Percentiles rank a stretch among this genome's conserved stretches.
Evolutionary conservation across 805 yeast genomes (phyloP).

Genomic region (Candida krabiensis): DNA sequence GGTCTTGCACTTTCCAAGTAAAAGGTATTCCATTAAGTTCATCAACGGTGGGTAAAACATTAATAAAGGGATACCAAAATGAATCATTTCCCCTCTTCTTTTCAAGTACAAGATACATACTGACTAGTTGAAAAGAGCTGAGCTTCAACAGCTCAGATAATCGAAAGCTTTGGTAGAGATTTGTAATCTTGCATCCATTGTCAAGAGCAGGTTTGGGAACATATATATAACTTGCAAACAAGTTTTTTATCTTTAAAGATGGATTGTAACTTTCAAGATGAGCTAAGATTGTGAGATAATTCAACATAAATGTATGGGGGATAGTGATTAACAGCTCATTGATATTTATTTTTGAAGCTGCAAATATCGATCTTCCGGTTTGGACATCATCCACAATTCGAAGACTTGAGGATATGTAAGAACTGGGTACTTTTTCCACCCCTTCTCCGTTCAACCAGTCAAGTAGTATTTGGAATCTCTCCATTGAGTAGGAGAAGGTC

Average conservation of each 20-base stretch:
- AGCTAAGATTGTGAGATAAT: constrained; percentile 50
- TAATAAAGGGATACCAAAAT: constrained; percentile 70
- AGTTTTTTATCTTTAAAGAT: constrained; percentile 20
- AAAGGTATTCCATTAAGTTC: constrained; percentile 64
- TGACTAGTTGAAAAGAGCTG: constrained; percentile 60
- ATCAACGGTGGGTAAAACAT: constrained; percentile 54
- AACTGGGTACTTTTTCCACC: constrained; percentile 3
- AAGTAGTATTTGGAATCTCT: constrained; percentile 21
- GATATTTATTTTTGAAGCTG: constrained; percentile 35
- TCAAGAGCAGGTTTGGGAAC: constrained; percentile 24
- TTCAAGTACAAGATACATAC: constrained; percentile 52
- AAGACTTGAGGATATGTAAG: constrained; percentile 40
- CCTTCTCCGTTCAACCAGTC: constrained; percentile 33
- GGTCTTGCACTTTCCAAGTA: constrained; percentile 48
- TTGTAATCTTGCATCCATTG: constrained; percentile 5
- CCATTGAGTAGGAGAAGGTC: too few species aligned
- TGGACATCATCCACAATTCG: constrained; percentile 40
- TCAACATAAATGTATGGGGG: constrained; percentile 58
- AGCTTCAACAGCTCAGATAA: constrained; percentile 39
- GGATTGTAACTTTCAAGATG: constrained; percentile 40
- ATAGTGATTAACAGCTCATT: constrained; percentile 53
- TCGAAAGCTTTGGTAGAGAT: constrained; percentile 16
- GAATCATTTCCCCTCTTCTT: constrained; percentile 38
- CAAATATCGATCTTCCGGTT: constrained; percentile 67
- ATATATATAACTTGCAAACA: constrained; percentile 15